Base-by-base conservation (phyloP, 1,284 basidiomycete genomes). In the Apiotrichum sp. region DNA sequence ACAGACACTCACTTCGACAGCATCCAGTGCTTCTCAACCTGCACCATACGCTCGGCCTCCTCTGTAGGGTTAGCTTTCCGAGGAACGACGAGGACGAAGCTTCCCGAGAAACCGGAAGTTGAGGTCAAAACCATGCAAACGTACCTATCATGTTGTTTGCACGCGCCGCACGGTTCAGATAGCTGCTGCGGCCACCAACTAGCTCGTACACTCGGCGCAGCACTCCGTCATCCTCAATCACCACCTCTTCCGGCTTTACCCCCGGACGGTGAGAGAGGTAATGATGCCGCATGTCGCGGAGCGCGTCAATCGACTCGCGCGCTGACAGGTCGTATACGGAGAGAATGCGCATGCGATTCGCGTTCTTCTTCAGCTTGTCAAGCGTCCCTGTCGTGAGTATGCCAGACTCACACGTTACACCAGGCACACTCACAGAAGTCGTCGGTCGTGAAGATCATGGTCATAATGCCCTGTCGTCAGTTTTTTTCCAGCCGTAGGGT, bases 401-500 rank as follows among this genome's bases (percentile, higher is more conserved):
- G 54, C 55, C 55, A 65, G 46, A 47, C 40, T 1, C 22, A 22
- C 57, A 31, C 43, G 33, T 4, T 3, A 6, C 33, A 14, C 46
- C 22, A 9, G 9, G 3, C 1, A 5, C 0, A 57, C 67, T 56
- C 41, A 69, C 89, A 91, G 68, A 86, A 88, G 69, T 90, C 87
- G 64, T 91, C 87, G 3, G 85, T 84, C 67, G 80, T 86, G 73
- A 92, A 90, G 3, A 92, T 83, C 74, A 89, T 80, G 2, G 86
- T 88, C 64, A 87, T 72, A 53, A 88, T 86, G 31, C 86, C 86
- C 88, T 67, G 43, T 6, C 8, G 47, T 41, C 45, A 47, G 45
- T 35, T 33, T 40, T 16, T 33, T n/a, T 13, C 58, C 45, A 35
- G 42, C 22, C 22, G 13, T 14, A 11, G 8, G 57, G 60, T 58